phyloP scores from a whole-genome alignment of 2,329 filamentous ascomycete species.

The Zymoseptoria passerinii region DNA sequence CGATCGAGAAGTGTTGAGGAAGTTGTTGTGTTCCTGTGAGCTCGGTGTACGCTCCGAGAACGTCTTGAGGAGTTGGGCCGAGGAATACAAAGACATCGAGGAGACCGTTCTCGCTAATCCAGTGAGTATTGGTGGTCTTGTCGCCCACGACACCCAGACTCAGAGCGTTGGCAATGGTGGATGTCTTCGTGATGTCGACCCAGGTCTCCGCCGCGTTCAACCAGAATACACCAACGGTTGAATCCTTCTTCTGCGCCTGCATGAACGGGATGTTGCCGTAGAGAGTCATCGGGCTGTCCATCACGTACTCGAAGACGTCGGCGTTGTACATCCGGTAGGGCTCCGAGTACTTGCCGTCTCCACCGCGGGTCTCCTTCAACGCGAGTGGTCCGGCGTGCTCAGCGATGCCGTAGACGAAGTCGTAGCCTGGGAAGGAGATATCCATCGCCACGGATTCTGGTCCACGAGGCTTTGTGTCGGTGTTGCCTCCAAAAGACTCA shows the following conservation, averaged over 20 bases:
- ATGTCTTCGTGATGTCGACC: conserved; percentile 85
- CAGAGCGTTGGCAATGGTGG: conserved; percentile 64
- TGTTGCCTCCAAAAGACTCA: conserved; percentile 89
- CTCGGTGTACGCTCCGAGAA: conserved; percentile 75
- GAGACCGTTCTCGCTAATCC: conserved; percentile 87
- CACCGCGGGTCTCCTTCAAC: conserved; percentile 81
- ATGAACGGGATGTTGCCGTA: conserved; percentile 97
- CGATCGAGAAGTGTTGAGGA: conserved; percentile 85
- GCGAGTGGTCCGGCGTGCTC: conserved; percentile 86
- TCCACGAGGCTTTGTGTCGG: conserved; percentile 87
- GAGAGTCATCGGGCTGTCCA: conserved; percentile 96
- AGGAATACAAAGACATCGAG: conserved; percentile 93
- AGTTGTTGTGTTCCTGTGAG: conserved; percentile 86
- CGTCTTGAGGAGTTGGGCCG: conserved; percentile 73
- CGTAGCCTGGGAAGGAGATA: conserved; percentile 84
- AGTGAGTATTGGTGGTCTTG: conserved; percentile 81
- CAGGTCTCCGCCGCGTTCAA: conserved; percentile 95
- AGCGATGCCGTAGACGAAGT: conserved; percentile 87
- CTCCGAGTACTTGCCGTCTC: conserved; percentile 73
- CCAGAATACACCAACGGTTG: conserved; percentile 94
- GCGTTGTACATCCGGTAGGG: conserved; percentile 94
- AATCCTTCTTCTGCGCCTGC: conserved; percentile 91
- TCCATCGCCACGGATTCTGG: conserved; percentile 88
- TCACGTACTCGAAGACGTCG: conserved; percentile 95
- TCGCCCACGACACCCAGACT: conserved; percentile 61